phyloP scores from a whole-genome alignment of 495 filamentous ascomycete species.

The Penicillium ucsense region DNA sequence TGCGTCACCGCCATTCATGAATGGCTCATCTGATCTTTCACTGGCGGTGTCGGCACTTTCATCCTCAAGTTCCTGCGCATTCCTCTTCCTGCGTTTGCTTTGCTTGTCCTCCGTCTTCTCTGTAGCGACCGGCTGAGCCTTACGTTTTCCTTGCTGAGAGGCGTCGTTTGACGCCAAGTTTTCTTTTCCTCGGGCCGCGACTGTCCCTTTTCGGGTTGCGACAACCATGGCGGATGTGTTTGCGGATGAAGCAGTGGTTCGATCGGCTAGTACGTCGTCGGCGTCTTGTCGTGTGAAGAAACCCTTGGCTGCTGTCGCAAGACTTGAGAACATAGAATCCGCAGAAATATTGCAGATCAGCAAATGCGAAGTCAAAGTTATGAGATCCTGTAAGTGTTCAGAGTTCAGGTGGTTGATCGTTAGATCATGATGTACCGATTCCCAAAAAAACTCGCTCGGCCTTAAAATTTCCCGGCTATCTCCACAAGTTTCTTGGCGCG shows the following conservation, averaged over 20 bases:
- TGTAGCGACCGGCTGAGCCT: slow-evolving; percentile 15
- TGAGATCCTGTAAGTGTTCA: slow-evolving; percentile 1
- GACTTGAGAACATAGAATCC: slow-evolving; percentile 35
- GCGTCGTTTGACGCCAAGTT: slow-evolving; percentile 11
- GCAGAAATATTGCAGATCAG: not conserved
- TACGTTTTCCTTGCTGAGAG: slow-evolving; percentile 25
- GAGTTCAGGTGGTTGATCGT: not conserved
- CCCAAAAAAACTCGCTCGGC: slow-evolving; percentile 29
- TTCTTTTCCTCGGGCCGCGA: slow-evolving; percentile 9
- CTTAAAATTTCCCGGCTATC: slow-evolving; percentile 23
- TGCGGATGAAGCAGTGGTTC: slow-evolving; percentile 10
- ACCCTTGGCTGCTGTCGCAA: slow-evolving; percentile 37
- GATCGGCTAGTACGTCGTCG: slow-evolving; percentile 7
- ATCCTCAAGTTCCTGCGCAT: slow-evolving; percentile 15
- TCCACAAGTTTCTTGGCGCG: slow-evolving; percentile 6
- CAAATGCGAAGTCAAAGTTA: not conserved
- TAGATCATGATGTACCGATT: slow-evolving; percentile 9
- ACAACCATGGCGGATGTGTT: slow-evolving; percentile 29
- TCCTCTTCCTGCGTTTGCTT: slow-evolving; percentile 33
- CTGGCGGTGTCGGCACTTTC: slow-evolving; percentile 2
- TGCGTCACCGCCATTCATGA: slow-evolving; percentile 6
- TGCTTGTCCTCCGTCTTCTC: slow-evolving; percentile 16
- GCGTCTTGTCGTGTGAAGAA: slow-evolving; percentile 27
- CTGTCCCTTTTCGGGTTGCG: slow-evolving; percentile 21
- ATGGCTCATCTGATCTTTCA: slow-evolving; percentile 5